Base-by-base conservation (phyloP, 768 basidiomycete genomes). In the Lactifluus pinguis region DNA sequence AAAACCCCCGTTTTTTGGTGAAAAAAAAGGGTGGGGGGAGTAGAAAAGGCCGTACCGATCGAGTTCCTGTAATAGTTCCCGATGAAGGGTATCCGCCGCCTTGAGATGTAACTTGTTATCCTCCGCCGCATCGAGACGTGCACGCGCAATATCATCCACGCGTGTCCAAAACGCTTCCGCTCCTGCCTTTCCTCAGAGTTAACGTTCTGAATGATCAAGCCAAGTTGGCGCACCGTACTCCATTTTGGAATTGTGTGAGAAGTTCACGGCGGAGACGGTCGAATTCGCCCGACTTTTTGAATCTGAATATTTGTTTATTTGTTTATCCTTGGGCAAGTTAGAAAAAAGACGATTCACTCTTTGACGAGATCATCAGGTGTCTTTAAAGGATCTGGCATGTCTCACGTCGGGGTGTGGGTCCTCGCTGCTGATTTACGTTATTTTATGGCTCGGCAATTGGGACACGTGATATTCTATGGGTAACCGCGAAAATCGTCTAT, bases 201-300 rank as follows among this genome's bases (percentile, higher is more conserved):
- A 44, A 19, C 38, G 19, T 19, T 48, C 19, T 30, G 17, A 15
- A 50, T 50, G 55, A 45, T 29, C 54, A 39, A 8, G 3, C 48
- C 39, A 10, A 38, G 57, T 29, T 4, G 38, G 45, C 49, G 19
- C 45, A 45, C 49, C 80, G 62, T 69, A 86, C 86, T 67, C 80
- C 79, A 64, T 73, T 76, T 65, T 83, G 80, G 69, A 86, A 85
- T 68, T 82, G 76, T 4, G 75, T 64, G 52, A 87, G 69, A 15
- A 88, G 73, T 68, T 88, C 83, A 45, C 80, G 79, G 45, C 86
- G 79, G 63, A 87, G 69, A 32, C 83, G 80, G 61, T 87, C 85
- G 66, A 87, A 87, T 71, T 88, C 85, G 50, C 87, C 86, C 4
- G 86, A 85, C 63, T 83, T 83, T 69, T 88, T 87, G 75, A 87